Evolutionary conservation across 106 monocot species (phyloP), one percentile per base, ranked within the genome.

Genomic region (Acorus calamus): DNA sequence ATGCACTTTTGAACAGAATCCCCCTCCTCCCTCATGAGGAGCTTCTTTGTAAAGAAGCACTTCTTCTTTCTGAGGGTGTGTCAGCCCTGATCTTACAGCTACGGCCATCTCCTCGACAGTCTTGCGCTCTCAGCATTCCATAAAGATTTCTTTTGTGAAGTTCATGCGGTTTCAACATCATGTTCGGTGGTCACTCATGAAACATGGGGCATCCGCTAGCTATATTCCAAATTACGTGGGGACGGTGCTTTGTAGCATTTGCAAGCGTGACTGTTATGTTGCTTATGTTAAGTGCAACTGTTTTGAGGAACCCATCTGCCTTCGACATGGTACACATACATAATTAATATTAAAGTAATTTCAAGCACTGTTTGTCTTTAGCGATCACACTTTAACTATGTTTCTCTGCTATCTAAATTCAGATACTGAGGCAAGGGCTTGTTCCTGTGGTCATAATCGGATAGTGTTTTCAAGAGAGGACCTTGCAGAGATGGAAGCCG

Each of bases 1-100:
- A 96, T 74, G 86, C 94, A 47, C 77, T 80, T 66, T 81, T 96
- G 45, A 84, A 80, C 59, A 77, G 84, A 55, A 79, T 53, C 7
- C 89, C 94, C 2, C 69, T 96, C 58, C 74, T 96, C 61, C 80
- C 89, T 77, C 64, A 83, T 64, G 94, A 96, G 71, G 94, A 96
- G 63, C 78, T 96, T 61, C 85, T 96, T 8, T 96, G 94, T 65
- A 79, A 79, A 62, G 90, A 87, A 69, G 84, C 94, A 13, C 68
- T 79, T 65, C 66, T 83, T 71, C 80, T 90, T 51, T 79, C 46
- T 44, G 51, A 67, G 53, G 66, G 47, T 42, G 54, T 55, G n/a
- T 69, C 42, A 44, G 65, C 52, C 44, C 54, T 13, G 49, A 65
- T 50, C 1, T 9, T 42, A 62, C 53, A 58, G 55, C 51, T 66